A percentile compares a stretch with the other conserved stretches of the same genome.
Conservation (phyloP, 1,284 basidiomycete genomes). For the Exobasidium cylindrosporum region DNA sequence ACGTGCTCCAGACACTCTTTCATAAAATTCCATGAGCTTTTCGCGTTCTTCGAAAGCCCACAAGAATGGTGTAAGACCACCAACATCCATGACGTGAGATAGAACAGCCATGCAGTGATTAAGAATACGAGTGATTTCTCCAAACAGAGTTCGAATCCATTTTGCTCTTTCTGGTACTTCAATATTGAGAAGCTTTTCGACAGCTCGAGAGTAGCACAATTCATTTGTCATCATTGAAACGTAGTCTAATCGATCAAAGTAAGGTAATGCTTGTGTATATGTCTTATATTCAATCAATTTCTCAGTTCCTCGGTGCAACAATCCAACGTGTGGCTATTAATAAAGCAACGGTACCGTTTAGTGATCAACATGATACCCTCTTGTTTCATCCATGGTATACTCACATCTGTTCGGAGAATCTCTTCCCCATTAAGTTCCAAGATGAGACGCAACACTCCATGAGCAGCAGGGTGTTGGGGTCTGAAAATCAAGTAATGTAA, state of each 20-base stretch:
- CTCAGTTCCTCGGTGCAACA: conserved; percentile 95
- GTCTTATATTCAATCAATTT: conserved; percentile 99
- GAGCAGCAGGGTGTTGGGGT: conserved; percentile 94
- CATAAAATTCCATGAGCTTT: conserved; percentile 99
- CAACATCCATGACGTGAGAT: conserved; percentile 73
- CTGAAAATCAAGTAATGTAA: neutral
- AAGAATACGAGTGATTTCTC: conserved; percentile 91
- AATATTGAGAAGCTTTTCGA: conserved; percentile 97
- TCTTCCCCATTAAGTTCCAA: conserved; percentile 93
- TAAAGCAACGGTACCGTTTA: conserved; percentile 12
- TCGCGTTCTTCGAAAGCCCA: conserved; percentile 99
- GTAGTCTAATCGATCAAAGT: conserved; percentile 98
- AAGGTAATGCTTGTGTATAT: conserved; percentile 95
- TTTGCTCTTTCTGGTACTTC: conserved; percentile 97
- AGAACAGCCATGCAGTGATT: conserved; percentile 98
- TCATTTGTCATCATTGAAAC: conserved; percentile 75
- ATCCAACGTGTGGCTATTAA: conserved; percentile 74
- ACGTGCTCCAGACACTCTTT: conserved; percentile 95
- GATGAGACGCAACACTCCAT: conserved; percentile 96
- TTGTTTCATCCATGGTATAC: no score
- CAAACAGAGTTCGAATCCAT: conserved; percentile 97
- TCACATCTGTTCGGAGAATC: conserved; percentile 45
- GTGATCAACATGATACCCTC: no score
- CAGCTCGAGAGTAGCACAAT: conserved; percentile 91
- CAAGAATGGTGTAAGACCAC: conserved; percentile 95